Evolutionary conservation across 2,329 filamentous ascomycete species (phyloP).

Genomic region (Beauveria bassiana): DNA sequence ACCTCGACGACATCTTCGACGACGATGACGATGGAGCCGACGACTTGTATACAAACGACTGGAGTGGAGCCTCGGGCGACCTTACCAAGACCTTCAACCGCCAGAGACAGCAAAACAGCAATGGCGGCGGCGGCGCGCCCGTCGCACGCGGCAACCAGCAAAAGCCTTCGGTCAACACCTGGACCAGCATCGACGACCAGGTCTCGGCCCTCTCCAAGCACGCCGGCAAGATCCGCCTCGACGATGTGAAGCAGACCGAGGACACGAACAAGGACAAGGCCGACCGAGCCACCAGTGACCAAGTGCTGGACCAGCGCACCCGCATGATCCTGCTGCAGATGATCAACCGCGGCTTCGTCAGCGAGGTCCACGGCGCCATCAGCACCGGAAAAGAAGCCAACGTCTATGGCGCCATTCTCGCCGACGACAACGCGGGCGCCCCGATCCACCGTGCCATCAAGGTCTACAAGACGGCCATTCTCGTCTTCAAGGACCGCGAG

Average conservation of each 20-base stretch:
- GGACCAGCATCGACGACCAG: conserved; percentile 76
- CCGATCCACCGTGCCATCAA: conserved; percentile 81
- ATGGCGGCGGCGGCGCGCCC: conserved; percentile 29
- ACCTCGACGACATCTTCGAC: conserved; percentile 34
- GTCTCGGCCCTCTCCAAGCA: conserved; percentile 77
- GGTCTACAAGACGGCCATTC: conserved; percentile 96
- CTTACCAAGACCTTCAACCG: conserved; percentile 85
- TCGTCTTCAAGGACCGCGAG: conserved; percentile 96
- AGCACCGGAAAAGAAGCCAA: conserved; percentile 98
- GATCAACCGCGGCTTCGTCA: conserved; percentile 84
- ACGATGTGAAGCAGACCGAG: conserved; percentile 47
- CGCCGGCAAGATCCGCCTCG: conserved; percentile 76
- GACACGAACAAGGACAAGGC: conserved; percentile 73
- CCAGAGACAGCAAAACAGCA: conserved; percentile 58
- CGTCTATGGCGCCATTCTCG: conserved; percentile 81
- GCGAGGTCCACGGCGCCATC: conserved; percentile 88
- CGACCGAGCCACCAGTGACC: conserved; percentile 87
- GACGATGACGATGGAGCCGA: conserved; percentile 52
- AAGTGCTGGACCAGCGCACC: conserved; percentile 88
- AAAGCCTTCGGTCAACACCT: conserved; percentile 71
- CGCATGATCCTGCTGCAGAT: conserved; percentile 94
- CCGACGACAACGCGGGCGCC: conserved; percentile 44
- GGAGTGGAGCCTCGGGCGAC: conserved; percentile 53
- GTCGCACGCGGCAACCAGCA: conserved; percentile 69
- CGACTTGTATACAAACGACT: conserved; percentile 50